Evolutionary conservation across 2,329 filamentous ascomycete genomes (phyloP).

Genomic region (Seiridium cupressi): DNA sequence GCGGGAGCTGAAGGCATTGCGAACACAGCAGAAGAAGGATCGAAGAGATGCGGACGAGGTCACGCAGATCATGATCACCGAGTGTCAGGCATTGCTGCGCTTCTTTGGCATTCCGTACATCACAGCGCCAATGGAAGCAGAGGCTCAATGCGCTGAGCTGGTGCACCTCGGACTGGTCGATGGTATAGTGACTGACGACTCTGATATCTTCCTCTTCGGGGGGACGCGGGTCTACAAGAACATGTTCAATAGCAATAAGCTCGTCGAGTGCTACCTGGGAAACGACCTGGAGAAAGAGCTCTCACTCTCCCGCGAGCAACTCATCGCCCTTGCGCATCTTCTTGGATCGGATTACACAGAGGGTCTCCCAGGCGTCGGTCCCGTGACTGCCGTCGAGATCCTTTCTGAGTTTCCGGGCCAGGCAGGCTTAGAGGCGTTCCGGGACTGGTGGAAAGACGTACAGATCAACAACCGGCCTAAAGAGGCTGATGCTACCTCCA

Average conservation of each 20-base stretch:
- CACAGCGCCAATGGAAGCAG: conserved; percentile 97
- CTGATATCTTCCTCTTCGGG: conserved; percentile 94
- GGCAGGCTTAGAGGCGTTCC: conserved; percentile 69
- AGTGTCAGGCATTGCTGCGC: conserved; percentile 86
- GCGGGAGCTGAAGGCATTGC: conserved; percentile 78
- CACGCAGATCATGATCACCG: conserved; percentile 90
- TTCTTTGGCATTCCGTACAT: conserved; percentile 95
- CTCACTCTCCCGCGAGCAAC: conserved; percentile 77
- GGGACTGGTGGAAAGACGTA: conserved; percentile 81
- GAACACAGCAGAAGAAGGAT: conserved; percentile 95
- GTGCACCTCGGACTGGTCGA: conserved; percentile 86
- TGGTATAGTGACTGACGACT: conserved; percentile 96
- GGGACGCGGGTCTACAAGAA: conserved; percentile 98
- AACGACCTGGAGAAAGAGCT: conserved; percentile 86
- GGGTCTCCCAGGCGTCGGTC: conserved; percentile 84
- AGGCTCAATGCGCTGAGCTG: conserved; percentile 94
- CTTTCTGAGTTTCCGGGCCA: conserved; percentile 77
- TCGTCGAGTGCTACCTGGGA: conserved; percentile 90
- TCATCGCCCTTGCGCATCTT: conserved; percentile 87
- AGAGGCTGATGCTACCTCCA: conserved; percentile 54
- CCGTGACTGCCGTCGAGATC: conserved; percentile 92
- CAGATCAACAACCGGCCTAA: conserved; percentile 67
- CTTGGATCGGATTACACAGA: conserved; percentile 95
- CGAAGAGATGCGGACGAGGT: conserved; percentile 95
- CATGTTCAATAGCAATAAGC: conserved; percentile 99